Base-by-base conservation (phyloP, 495 filamentous ascomycete species). In the Thozetella sp. region DNA sequence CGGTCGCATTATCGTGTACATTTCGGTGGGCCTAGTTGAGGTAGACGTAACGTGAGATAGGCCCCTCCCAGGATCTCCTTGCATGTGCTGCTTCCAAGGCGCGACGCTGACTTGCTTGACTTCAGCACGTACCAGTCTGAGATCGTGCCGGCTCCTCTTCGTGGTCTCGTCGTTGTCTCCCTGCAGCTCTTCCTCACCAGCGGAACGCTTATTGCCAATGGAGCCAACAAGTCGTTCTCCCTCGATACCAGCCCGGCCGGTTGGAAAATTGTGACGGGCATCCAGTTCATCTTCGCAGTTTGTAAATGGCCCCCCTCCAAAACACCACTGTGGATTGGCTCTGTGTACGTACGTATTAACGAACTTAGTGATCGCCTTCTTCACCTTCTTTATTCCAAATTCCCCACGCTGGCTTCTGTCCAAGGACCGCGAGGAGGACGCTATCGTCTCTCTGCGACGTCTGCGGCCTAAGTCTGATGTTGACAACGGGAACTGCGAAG, bases 361-460 rank as follows among this genome's bases (percentile, higher is more conserved):
- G 17, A 17, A 17, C 22, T 2, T 53, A 53, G 51, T 53, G 19
- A 53, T 53, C 23, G 15, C 25, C 22, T 4, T 22, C 12, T 53
- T 53, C 51, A 53, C 51, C 2, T 22, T 53, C 6, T 53, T 53
- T 22, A 22, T 64, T 23, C 62, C 62, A 2, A 27, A 48, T n/a
- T 61, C 58, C 34, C 62, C 62, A 15, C 52, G 62, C 17, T 64
- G 62, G 62, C 60, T 64, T 11, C 24, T 64, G 9, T 64, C 62
- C 24, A 61, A 62, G 60, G 62, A 63, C 53, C 62, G 62, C 43
- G 25, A 53, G 22, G 62, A 63, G 11, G 62, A 64, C 6, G 62
- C 62, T 20, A 52, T 56, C 15, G 19, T 11, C 23, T 2, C 60
- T 20, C 53, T 64, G n/a, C 53, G 60, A 9, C 59, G 62, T 19